phyloP scores from a whole-genome alignment of 169 alveolate genomes.

The Eimeria mitis region DNA sequence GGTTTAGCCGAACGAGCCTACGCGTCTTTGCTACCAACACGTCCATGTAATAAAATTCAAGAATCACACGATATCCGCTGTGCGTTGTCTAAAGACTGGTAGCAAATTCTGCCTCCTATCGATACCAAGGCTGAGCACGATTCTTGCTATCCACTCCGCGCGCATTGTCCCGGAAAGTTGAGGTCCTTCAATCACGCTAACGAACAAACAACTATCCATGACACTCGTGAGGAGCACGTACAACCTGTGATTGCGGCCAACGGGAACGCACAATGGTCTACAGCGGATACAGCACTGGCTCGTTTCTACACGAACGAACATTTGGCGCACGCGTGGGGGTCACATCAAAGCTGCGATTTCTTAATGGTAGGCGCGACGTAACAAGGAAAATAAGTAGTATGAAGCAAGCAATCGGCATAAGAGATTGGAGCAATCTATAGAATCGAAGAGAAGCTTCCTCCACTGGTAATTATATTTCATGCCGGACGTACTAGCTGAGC shows the following conservation, averaged over 20 bases:
- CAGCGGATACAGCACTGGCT: neutral
- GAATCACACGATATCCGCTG: neutral
- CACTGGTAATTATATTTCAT: neutral
- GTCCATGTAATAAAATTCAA: neutral
- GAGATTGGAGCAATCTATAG: neutral
- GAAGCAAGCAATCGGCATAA: neutral
- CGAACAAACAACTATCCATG: neutral
- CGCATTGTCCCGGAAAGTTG: neutral
- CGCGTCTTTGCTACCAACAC: neutral
- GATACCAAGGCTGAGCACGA: neutral
- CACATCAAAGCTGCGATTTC: neutral
- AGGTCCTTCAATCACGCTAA: neutral
- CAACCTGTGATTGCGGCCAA: neutral
- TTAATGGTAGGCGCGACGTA: neutral
- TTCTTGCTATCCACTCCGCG: neutral
- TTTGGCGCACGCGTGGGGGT: neutral
- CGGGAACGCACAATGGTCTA: neutral
- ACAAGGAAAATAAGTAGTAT: neutral
- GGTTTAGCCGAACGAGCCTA: neutral
- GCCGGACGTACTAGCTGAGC: slow-evolving; percentile 11
- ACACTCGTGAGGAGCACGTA: neutral
- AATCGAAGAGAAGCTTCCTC: neutral
- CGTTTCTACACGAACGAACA: neutral
- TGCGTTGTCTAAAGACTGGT: neutral
- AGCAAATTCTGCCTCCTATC: neutral